Percentiles rank a stretch among this genome's conserved stretches.
Evolutionary conservation across 306 rosid genomes (phyloP).

Genomic region (Oxytropis ochrocephala): DNA sequence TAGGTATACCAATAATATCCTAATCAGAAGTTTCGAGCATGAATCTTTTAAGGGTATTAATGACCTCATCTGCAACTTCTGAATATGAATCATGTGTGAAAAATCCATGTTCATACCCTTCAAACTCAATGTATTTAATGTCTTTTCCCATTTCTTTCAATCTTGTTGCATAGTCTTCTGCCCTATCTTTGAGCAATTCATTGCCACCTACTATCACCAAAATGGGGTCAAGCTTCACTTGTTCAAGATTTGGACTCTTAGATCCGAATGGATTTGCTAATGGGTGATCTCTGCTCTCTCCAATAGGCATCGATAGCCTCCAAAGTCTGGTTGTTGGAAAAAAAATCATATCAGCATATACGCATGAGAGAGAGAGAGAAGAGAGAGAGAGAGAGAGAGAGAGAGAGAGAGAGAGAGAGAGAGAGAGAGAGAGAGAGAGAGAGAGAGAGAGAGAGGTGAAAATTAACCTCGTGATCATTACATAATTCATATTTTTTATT

Average conservation of each 20-base stretch:
- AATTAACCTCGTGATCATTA: too few species aligned
- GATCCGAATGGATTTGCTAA: slow-evolving; percentile 75
- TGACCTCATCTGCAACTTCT: slow-evolving; percentile 28
- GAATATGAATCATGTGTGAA: slow-evolving; percentile 65
- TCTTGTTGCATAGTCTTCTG: slow-evolving; percentile 40
- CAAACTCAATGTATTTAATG: slow-evolving; percentile 60
- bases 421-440: background rate
- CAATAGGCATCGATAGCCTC: slow-evolving; percentile 77
- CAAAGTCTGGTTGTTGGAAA: slow-evolving; percentile 53
- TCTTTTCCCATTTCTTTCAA: slow-evolving; percentile 51
- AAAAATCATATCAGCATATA: background rate
- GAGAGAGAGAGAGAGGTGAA: too few species aligned
- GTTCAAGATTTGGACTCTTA: slow-evolving; percentile 36
- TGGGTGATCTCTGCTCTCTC: slow-evolving; percentile 77
- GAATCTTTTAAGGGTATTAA: slow-evolving; percentile 48
- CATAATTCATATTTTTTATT: too few species aligned
- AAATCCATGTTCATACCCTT: slow-evolving; percentile 74
- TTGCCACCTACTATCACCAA: slow-evolving; percentile 64
- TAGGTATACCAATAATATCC: background rate
- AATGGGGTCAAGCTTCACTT: slow-evolving; percentile 50
- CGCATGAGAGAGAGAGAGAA: background rate
- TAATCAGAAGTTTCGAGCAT: slow-evolving; percentile 36
- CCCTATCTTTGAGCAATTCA: slow-evolving; percentile 82
- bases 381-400: too few species aligned
- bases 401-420: too few species aligned